Evolutionary conservation across 345 rosid species (phyloP), one percentile per base, ranked within the genome.

Genomic region (Murraya koenigii): DNA sequence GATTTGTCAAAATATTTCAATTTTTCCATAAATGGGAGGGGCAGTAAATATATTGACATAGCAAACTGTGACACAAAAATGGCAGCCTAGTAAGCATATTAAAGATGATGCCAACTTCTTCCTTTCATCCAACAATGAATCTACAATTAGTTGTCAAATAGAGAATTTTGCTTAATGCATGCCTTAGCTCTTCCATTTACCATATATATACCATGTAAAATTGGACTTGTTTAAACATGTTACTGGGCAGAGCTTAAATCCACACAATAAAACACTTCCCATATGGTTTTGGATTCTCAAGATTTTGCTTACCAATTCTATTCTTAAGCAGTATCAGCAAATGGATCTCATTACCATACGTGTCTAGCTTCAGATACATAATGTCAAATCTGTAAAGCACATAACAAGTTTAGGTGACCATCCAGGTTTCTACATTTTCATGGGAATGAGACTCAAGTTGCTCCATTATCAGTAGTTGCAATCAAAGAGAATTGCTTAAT

Each of bases 231-330:
- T 28, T 22, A 22, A 68, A 58, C 7, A 23, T 23, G n/a, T 36
- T 36, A 35, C n/a, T 15, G 70, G 26, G 8, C 14, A 70, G n/a
- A 30, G 62, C 2, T 30, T 52, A 68, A 39, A 67, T 23, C 7
- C 20, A 19, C n/a, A 52, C 28, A 54, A 54, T 54, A 32, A 47
- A 17, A 32, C 8, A 30, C 11, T 74, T 74, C 7, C 58, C 68
- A 74, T 74, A 60, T 23, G 56, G 25, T 22, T 30, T 30, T 28
- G 36, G 20, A 38, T 41, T 28, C 39, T 61, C 67, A 8, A 22
- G 69, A 74, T 62, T 74, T 61, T 74, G 26, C 47, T 28, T 9
- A 58, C 75, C 33, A 73, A 17, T 61, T 61, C 25, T 39, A 23
- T 72, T 13, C n/a, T 56, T 49, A 4, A 69, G 7, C 15, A 28